These are phyloP conservation scores for Macrophomina phaseolina DNA, from an alignment of 2,329 filamentous ascomycete species.

Conservation along the genomic window DNA sequence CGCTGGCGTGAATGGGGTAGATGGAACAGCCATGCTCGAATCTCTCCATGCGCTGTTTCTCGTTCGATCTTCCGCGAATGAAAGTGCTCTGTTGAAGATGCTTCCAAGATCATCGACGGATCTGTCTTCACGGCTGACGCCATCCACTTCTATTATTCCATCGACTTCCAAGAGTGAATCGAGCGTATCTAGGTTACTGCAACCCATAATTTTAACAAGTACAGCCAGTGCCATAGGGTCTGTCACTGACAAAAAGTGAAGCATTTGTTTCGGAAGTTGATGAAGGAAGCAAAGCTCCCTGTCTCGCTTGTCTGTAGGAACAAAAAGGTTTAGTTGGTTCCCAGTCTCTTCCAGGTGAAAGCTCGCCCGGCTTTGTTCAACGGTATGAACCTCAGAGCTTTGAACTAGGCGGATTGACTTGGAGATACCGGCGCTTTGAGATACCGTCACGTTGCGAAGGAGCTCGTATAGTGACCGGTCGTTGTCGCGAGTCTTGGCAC, in stretches of 20 bases:
- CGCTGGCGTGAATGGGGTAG: no score
- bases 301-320: background rate
- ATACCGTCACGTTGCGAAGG: background rate
- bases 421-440: background rate
- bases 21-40: no score
- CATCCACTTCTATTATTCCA: background rate
- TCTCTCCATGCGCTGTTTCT: background rate
- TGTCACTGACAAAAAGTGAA: background rate
- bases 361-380: background rate
- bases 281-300: conserved; percentile 7
- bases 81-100: background rate
- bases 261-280: background rate
- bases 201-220: background rate
- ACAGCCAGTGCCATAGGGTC: background rate
- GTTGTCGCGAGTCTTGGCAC: background rate
- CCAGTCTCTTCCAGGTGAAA: background rate
- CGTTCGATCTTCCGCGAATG: background rate
- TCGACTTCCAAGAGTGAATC: background rate
- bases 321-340: background rate
- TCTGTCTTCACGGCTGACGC: no score
- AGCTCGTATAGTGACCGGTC: background rate
- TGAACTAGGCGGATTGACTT: background rate
- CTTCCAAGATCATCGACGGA: background rate
- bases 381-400: background rate
- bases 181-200: background rate